Evolutionary conservation across 495 filamentous ascomycete species (phyloP).

Genomic region (Xylaria longipes): DNA sequence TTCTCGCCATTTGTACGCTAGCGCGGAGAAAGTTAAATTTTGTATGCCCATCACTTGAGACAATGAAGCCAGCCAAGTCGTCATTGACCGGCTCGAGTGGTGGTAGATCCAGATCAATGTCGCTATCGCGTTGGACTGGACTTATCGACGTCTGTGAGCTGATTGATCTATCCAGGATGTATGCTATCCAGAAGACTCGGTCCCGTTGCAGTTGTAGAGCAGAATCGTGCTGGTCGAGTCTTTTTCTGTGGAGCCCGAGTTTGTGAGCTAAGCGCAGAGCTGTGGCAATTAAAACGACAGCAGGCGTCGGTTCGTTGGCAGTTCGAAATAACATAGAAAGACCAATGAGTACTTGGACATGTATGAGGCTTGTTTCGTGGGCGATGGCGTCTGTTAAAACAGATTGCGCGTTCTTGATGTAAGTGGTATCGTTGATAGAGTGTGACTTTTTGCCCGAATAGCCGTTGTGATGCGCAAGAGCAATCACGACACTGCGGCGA

Average conservation of each 20-base stretch:
- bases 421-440: background rate
- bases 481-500: conserved; percentile 19
- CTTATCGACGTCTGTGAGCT: conserved; percentile 18
- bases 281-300: conserved; percentile 22
- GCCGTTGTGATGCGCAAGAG: conserved; percentile 17
- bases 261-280: conserved; percentile 26
- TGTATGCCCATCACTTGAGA: background rate
- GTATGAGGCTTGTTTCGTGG: conserved; percentile 17
- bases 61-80: conserved; percentile 16
- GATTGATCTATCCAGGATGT: conserved; percentile 28
- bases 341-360: conserved; percentile 26
- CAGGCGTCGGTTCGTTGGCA: conserved; percentile 11
- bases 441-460: background rate
- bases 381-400: conserved; percentile 25
- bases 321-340: conserved; percentile 24
- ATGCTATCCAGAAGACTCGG: conserved; percentile 31
- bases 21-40: conserved; percentile 25
- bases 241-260: conserved; percentile 22
- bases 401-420: conserved; percentile 29
- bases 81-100: conserved; percentile 3
- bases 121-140: conserved; percentile 17
- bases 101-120: conserved; percentile 31
- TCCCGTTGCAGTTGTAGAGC: conserved; percentile 4
- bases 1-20: conserved; percentile 22
- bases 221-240: background rate